These are phyloP conservation scores for Nannochloropsis granulata DNA, from an alignment of 108 stramenopile species.

Conservation along the genomic window DNA sequence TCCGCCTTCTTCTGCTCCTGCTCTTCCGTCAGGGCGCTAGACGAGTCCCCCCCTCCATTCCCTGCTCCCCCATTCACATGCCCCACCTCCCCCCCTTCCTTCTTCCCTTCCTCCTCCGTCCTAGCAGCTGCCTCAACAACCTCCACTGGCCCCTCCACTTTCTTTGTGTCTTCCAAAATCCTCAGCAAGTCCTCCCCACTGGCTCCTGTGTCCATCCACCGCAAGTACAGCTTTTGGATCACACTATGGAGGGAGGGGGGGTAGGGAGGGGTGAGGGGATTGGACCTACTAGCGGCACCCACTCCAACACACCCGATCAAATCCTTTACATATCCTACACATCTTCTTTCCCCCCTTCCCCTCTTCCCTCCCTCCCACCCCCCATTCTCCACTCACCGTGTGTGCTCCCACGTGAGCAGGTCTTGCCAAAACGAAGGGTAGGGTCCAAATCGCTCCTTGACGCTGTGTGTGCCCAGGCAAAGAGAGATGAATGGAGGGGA, in stretches of 20 bases:
- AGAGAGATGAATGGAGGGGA: not conserved
- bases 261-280: not conserved
- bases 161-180: not conserved
- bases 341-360: no score
- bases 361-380: not conserved
- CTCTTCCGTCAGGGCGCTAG: no score
- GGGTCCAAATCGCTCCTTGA: constrained; percentile 6
- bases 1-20: not conserved
- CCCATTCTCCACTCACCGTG: not conserved
- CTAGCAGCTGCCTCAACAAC: not conserved
- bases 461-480: not conserved
- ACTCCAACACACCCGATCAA: no score
- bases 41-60: not conserved
- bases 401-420: not conserved
- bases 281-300: not conserved
- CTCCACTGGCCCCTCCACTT: not conserved
- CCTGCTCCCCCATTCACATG: not conserved
- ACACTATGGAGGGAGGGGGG: not conserved
- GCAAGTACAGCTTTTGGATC: not conserved
- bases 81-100: not conserved
- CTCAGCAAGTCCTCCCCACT: not conserved
- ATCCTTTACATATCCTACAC: no score
- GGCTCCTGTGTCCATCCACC: not conserved
- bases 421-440: constrained; percentile 16
- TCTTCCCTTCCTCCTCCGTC: not conserved